These are phyloP conservation scores for Scenedesmus sp. DNA, from an alignment of 163 green algal species.

Conservation along the genomic window DNA sequence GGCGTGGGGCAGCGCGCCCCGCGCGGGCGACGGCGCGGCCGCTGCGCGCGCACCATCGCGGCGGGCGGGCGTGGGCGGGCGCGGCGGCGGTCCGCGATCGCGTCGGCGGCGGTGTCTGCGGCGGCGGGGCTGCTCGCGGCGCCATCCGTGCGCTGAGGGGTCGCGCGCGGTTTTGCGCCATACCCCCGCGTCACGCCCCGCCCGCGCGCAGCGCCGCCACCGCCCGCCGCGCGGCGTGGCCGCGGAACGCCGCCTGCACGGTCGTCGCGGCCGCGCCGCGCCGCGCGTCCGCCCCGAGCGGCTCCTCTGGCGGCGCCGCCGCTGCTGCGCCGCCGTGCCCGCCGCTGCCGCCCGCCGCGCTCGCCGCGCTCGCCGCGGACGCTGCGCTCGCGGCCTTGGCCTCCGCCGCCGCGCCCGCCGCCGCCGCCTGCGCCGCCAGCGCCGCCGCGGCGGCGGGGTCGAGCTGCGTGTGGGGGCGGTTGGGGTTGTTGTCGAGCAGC, in stretches of 20 bases:
- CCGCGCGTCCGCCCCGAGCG: not conserved
- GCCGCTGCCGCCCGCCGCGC: not conserved
- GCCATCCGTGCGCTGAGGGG: no score
- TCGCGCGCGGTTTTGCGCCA: no score
- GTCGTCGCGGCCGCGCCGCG: conserved; percentile 62
- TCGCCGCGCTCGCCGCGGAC: not conserved
- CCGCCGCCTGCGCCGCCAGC: conserved; percentile 63
- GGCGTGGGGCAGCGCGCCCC: no score
- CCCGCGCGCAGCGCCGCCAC: conserved; percentile 47
- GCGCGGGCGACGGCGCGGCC: no score
- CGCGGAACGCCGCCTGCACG: conserved; percentile 72
- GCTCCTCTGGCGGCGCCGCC: no score
- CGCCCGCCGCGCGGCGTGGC: conserved; percentile 61
- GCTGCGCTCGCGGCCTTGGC: not conserved
- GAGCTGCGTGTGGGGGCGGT: conserved; percentile 66
- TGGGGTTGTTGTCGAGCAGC: conserved; percentile 86
- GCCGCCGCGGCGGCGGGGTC: not conserved
- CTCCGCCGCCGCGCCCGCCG: conserved; percentile 42
- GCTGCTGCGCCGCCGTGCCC: not conserved
- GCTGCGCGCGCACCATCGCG: no score
- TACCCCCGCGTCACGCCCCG: no score
- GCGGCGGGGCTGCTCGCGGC: no score
- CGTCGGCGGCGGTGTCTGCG: no score
- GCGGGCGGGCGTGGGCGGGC: no score
- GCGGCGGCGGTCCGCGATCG: no score